Evolutionary conservation across 495 filamentous ascomycete genomes (phyloP).

Genomic region (Margaritispora aquatica): DNA sequence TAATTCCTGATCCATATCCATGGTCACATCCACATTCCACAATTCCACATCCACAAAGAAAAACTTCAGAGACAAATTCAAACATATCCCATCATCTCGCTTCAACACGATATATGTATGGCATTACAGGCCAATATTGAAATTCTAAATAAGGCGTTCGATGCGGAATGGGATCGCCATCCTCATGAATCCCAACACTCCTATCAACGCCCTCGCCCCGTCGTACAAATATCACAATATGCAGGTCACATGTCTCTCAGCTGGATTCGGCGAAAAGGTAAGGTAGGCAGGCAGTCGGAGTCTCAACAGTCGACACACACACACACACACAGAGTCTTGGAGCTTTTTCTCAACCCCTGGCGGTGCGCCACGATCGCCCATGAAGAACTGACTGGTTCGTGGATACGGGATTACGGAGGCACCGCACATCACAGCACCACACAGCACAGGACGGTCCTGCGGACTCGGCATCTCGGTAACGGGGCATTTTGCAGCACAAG

Average conservation of each 20-base stretch:
- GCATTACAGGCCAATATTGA: background rate
- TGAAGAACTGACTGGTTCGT: background rate
- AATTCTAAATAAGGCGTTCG: background rate
- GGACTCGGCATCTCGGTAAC: slow-evolving; percentile 17
- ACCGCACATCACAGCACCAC: no score
- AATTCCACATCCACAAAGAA: no score
- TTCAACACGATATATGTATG: background rate
- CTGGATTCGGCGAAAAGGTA: background rate
- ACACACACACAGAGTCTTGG: no score
- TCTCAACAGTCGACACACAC: no score
- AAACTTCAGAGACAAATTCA: background rate
- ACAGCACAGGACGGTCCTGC: no score
- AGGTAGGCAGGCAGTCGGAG: no score
- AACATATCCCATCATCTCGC: background rate
- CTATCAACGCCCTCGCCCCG: background rate
- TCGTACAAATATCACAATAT: slow-evolving; percentile 11
- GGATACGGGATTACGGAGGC: no score
- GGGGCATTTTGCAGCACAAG: background rate
- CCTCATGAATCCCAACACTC: background rate
- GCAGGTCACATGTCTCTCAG: slow-evolving; percentile 8
- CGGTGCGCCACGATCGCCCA: background rate
- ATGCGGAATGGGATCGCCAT: slow-evolving; percentile 4
- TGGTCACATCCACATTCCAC: no score
- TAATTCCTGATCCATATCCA: no score
- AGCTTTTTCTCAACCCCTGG: background rate